These are phyloP conservation scores for Lipomyces orientalis DNA, from an alignment of 805 yeast species.

Conservation along the genomic window DNA sequence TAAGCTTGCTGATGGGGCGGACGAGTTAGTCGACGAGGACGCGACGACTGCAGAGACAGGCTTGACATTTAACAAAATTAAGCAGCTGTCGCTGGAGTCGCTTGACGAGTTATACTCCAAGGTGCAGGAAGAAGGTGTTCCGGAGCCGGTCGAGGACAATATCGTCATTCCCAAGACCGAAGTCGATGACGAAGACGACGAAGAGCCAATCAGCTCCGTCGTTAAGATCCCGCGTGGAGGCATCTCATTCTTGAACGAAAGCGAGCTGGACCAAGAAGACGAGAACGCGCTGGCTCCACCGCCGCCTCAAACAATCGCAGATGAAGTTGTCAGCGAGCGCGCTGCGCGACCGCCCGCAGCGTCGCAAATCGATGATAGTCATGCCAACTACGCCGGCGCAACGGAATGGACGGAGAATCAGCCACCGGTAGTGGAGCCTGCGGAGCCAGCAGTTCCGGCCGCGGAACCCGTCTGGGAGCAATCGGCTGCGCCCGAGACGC, in stretches of 20 bases:
- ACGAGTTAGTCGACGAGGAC: slow-evolving; percentile 39
- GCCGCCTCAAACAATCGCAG: slow-evolving; percentile 17
- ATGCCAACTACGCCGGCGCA: slow-evolving; percentile 22
- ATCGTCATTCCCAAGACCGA: slow-evolving; percentile 12
- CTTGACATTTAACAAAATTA: slow-evolving; percentile 18
- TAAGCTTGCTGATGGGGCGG: slow-evolving; percentile 41
- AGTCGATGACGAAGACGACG: slow-evolving; percentile 20
- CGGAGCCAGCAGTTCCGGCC: slow-evolving; percentile 16
- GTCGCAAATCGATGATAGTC: slow-evolving; percentile 16
- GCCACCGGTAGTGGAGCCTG: background rate
- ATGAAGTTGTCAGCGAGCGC: background rate
- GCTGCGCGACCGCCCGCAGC: slow-evolving; percentile 2
- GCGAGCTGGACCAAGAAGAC: slow-evolving; percentile 31
- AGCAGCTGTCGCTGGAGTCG: slow-evolving; percentile 27
- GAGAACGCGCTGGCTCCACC: slow-evolving; percentile 5
- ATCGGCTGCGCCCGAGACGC: background rate
- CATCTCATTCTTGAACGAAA: slow-evolving; percentile 35
- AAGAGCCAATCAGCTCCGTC: slow-evolving; percentile 14
- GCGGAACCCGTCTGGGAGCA: slow-evolving; percentile 16
- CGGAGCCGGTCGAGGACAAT: slow-evolving; percentile 6
- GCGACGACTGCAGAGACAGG: slow-evolving; percentile 31
- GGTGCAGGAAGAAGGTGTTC: slow-evolving; percentile 4
- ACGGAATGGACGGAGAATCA: slow-evolving; percentile 13
- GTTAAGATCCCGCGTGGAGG: slow-evolving; percentile 32
- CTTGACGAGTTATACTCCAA: slow-evolving; percentile 22